Conservation (phyloP, 257 asterid species). For the Prunella vulgaris region DNA sequence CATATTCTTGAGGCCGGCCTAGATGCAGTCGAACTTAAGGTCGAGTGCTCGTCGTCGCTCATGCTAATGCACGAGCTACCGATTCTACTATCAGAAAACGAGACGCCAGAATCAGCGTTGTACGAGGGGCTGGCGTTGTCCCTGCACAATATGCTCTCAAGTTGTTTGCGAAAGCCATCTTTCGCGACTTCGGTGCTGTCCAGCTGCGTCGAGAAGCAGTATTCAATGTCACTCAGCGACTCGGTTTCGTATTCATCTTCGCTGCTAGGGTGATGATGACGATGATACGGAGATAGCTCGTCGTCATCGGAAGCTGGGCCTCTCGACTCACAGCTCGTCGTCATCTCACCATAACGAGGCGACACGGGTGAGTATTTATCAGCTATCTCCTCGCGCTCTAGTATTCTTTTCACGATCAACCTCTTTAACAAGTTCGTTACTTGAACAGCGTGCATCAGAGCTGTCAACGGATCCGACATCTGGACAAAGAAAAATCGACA, state of each 20-base stretch:
- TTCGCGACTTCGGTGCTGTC: constrained; percentile 55
- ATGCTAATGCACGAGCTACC: constrained; percentile 43
- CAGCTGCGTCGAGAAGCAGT: constrained; percentile 51
- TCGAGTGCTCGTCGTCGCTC: constrained; percentile 49
- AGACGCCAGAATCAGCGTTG: constrained; percentile 30
- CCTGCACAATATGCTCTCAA: constrained; percentile 60
- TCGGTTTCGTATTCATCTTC: constrained; percentile 59
- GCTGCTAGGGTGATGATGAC: constrained; percentile 25
- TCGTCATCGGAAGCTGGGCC: constrained; percentile 45
- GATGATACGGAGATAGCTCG: constrained; percentile 27
- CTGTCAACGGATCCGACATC: constrained; percentile 93
- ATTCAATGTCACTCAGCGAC: constrained; percentile 65
- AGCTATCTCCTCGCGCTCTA: constrained; percentile 58
- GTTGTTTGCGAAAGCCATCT: constrained; percentile 66
- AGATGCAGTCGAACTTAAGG: constrained; percentile 12
- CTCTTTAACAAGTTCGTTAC: constrained; percentile 80
- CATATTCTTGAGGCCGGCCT: not conserved
- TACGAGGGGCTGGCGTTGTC: constrained; percentile 43
- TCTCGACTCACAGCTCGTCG: constrained; percentile 44
- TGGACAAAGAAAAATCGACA: not conserved
- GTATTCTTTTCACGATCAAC: constrained; percentile 48
- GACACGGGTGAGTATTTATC: constrained; percentile 28
- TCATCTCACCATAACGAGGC: constrained; percentile 32
- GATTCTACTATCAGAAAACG: constrained; percentile 36
- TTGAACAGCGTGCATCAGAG: constrained; percentile 91